Evolutionary conservation across 2,329 filamentous ascomycete genomes (phyloP), one percentile per base, ranked within the genome.

Genomic region (Cadophora sp.): DNA sequence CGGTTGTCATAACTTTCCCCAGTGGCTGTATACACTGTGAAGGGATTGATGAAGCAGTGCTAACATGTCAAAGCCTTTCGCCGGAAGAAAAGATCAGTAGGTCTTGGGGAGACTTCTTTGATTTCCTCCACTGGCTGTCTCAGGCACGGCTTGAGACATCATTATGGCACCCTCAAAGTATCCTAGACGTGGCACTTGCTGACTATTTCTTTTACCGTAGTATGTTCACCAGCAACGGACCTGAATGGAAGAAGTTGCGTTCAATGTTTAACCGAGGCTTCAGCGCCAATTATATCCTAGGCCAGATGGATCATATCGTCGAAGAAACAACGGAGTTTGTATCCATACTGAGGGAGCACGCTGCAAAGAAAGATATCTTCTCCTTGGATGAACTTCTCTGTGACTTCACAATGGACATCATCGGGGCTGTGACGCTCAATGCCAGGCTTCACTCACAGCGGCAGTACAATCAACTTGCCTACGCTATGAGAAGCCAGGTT

Each of bases 191-290:
- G 14, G 34, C 34, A 37, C 9, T 37, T 37, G 34, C 34, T 37
- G 34, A 37, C 34, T 37, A 37, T 12, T 37, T 12, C n/a, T n/a
- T 37, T 37, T 37, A 9, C 14, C 14, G 34, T 37, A 37, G 34
- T 19, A 59, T 75, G 8, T 73, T 74, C 58, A 68, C 68, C 1
- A 65, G 67, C 34, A 70, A 70, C 27, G 74, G 69, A 53, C 43
- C 65, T n/a, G 66, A 72, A 51, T 77, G 74, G 75, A 75, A 73
- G 61, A 68, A 63, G 19, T 60, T 67, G 3, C 72, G 74, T 3
- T 67, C 69, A 22, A 50, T 75, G 5, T 77, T 76, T 22, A 73
- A 70, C 60, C 71, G 70, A n/a, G 74, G 75, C 2, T 76, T 77
- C 59, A 64, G 63, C 14, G 56, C 69, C 12, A 65, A 59, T 11